Base-by-base conservation (phyloP, 371 early-diverging fungal genomes). In the Mucor velutinosus region DNA sequence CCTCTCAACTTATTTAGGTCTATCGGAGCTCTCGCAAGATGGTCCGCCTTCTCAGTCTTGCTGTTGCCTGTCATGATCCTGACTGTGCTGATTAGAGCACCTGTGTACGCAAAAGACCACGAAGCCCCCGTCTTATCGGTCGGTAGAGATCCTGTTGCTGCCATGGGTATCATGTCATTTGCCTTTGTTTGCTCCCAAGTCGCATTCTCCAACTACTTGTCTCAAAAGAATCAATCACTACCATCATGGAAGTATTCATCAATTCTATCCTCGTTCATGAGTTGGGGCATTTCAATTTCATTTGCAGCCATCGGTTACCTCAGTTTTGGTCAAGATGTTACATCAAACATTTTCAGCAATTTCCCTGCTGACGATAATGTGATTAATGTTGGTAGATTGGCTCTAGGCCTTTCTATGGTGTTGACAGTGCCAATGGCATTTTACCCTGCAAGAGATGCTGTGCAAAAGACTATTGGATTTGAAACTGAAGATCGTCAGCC, bases 171-270 rank as follows among this genome's bases (percentile, higher is more conserved):
- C 60, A 86, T 87, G 84, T 84, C 86, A 2, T 88, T 88, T 72
- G 87, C 88, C 2, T 83, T 88, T 74, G 81, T 87, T n/a, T 87
- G 85, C 15, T 71, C 86, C n/a, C 84, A 86, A 64, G 85, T 84
- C 14, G 84, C 81, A 4, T 86, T 85, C 55, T 73, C 81, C 51
- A 88, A 85, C 51, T 88, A 79, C 63, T 58, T 80, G 60, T 77
- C 84, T 8, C 76, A 84, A 64, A 67, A 70, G 27, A 75, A 81
- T 27, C 87, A 83, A 56, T 76, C 82, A 8, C 65, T 67, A 1
- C 35, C 53, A 7, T 69, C 74, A 10, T 88, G 88, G 88, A 71
- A 69, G 15, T 69, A 72, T 12, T 70, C 84, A 0, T 80, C 82
- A 1, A 65, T 66, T n/a, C 49, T 85, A 1, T 79, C 88, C 0